Percentiles rank a stretch among this genome's conserved stretches.
These are phyloP conservation scores for Corymbia maculata DNA, from an alignment of 345 rosid genomes.

Conservation along the genomic window DNA sequence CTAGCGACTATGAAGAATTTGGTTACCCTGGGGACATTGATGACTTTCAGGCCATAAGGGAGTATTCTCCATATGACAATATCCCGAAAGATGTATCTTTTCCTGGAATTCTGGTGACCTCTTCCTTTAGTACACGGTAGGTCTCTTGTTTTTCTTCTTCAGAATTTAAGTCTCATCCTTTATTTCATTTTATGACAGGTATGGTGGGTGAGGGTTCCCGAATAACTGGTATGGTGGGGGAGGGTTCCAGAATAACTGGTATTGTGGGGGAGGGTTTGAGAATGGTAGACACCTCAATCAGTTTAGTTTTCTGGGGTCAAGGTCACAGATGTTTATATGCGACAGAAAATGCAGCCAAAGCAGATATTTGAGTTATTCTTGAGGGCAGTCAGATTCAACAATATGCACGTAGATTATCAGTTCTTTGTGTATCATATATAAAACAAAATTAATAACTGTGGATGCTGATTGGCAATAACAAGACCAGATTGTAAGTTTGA, in stretches of 20 bases:
- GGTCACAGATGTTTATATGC: neutral
- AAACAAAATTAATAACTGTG: neutral
- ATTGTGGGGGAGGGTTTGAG: neutral
- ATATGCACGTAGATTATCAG: neutral
- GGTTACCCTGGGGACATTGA: constrained; percentile 75
- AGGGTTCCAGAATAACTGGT: neutral
- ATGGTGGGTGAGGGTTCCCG: neutral
- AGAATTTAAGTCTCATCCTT: neutral
- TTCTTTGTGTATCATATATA: neutral
- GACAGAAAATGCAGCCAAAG: neutral
- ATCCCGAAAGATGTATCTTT: constrained; percentile 62
- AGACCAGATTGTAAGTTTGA: neutral
- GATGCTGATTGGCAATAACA: neutral
- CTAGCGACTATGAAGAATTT: constrained; percentile 85
- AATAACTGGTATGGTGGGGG: neutral
- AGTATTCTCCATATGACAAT: constrained; percentile 83
- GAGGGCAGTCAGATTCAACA: neutral
- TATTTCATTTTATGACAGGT: neutral
- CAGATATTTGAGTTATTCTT: neutral
- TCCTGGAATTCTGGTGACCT: constrained; percentile 73
- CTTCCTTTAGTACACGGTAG: constrained; percentile 84
- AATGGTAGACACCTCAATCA: neutral
- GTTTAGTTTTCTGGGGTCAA: neutral
- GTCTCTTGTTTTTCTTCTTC: neutral
- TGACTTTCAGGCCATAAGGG: constrained; percentile 65